Conservation (phyloP, 108 stramenopile species). For the Nitzschia sp. region DNA sequence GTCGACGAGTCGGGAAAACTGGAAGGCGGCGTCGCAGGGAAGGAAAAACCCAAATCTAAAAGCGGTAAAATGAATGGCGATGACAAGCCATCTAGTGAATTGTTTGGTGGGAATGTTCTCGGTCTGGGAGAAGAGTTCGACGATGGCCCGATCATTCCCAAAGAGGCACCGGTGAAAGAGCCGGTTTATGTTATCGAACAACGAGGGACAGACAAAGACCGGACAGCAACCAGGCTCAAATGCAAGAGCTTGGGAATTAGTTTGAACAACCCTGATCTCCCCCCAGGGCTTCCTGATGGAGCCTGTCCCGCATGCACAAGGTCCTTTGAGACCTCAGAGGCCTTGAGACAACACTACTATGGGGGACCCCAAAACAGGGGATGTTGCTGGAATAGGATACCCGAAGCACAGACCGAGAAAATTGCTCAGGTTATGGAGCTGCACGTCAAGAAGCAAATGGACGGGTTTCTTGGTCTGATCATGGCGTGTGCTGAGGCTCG, state of each 20-base stretch:
- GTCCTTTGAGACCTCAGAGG: slow-evolving; percentile 14
- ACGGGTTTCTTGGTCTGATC: slow-evolving; percentile 9
- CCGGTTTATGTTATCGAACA: background rate
- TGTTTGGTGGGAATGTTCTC: slow-evolving; percentile 2
- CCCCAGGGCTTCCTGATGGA: background rate
- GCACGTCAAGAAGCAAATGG: slow-evolving; percentile 19
- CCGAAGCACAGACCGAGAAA: slow-evolving; percentile 10
- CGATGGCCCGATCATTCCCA: slow-evolving; percentile 1
- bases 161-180: background rate
- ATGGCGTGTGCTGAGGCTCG: slow-evolving; percentile 5
- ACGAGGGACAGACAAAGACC: background rate
- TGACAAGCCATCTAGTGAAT: background rate
- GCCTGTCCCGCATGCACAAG: slow-evolving; percentile 27
- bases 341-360: slow-evolving; percentile 31
- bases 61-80: background rate
- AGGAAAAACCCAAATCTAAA: no score
- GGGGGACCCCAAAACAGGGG: slow-evolving; percentile 17
- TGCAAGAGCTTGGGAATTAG: slow-evolving; percentile 20
- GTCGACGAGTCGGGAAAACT: background rate
- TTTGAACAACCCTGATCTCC: background rate
- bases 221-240: slow-evolving; percentile 5
- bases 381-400: slow-evolving; percentile 31
- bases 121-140: background rate
- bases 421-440: slow-evolving; percentile 16
- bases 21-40: background rate